A percentile compares a stretch with the other conserved stretches of the same genome.
Conservation (phyloP, 2,329 filamentous ascomycete species). For the Penicillium sp. region DNA sequence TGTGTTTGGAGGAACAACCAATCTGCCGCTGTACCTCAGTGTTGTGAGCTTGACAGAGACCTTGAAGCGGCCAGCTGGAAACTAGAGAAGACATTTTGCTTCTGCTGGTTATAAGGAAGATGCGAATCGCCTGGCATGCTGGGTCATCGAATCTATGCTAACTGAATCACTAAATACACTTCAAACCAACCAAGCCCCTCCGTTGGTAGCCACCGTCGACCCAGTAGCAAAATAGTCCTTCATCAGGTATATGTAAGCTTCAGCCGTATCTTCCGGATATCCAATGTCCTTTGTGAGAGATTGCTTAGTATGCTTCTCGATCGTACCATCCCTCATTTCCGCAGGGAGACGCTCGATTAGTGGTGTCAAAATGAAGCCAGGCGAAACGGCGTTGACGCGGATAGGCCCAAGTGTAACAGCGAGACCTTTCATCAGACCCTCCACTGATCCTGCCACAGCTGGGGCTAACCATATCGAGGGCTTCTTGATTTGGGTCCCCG, state of each 20-base stretch:
- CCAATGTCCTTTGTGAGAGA: slow-evolving; percentile 30
- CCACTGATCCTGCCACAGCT: slow-evolving; percentile 6
- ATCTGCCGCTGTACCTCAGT: slow-evolving; percentile 9
- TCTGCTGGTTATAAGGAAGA: neutral
- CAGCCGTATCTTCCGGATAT: slow-evolving; percentile 45
- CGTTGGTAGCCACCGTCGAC: slow-evolving; percentile 47
- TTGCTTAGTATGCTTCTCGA: slow-evolving; percentile 2
- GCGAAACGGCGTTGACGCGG: slow-evolving; percentile 16
- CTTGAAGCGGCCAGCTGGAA: neutral
- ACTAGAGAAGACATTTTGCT: neutral
- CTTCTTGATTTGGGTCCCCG: slow-evolving; percentile 11
- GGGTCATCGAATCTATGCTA: too few species aligned
- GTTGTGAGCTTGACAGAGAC: slow-evolving; percentile 9
- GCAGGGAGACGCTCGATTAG: slow-evolving; percentile 4
- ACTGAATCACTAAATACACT: neutral
- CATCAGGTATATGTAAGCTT: slow-evolving; percentile 53
- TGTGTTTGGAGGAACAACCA: slow-evolving; percentile 3
- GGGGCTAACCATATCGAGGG: slow-evolving; percentile 8
- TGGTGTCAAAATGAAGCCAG: slow-evolving; percentile 12
- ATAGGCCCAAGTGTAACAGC: slow-evolving; percentile 14
- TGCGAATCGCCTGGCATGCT: too few species aligned
- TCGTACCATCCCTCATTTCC: slow-evolving; percentile 1
- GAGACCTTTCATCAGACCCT: slow-evolving; percentile 16
- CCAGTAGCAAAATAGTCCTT: slow-evolving; percentile 35
- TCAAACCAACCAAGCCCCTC: slow-evolving; percentile 12